These are phyloP conservation scores for Mucor velutinosus DNA, from an alignment of 371 early-diverging fungal species.

Conservation along the genomic window DNA sequence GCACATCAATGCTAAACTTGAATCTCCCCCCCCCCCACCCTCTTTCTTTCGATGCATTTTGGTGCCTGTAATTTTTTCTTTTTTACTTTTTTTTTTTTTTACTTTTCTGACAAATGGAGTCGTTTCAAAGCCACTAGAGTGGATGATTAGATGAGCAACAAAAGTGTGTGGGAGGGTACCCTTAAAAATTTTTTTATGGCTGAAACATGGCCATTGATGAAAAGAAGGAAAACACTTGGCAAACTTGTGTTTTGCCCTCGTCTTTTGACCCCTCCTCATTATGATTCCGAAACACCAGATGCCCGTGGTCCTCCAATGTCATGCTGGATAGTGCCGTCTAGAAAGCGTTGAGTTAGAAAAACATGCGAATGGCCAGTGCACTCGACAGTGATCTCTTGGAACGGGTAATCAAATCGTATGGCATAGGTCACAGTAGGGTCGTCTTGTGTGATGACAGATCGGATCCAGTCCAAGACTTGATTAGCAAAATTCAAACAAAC, in stretches of 20 bases:
- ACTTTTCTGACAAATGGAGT: too few species aligned
- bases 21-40: not conserved
- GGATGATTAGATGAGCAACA: not conserved
- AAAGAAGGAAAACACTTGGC: not conserved
- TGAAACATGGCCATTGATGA: conserved; percentile 20
- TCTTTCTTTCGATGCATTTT: not conserved
- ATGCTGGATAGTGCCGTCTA: conserved; percentile 38
- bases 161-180: not conserved
- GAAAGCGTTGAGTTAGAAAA: conserved; percentile 51
- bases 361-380: conserved; percentile 32
- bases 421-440: conserved; percentile 47
- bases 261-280: not conserved
- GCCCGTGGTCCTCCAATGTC: conserved; percentile 47
- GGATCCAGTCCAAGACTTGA: conserved; percentile 46
- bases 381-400: conserved; percentile 34
- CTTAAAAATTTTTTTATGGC: not conserved
- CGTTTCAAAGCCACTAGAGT: not conserved
- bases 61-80: not conserved
- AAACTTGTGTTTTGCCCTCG: not conserved
- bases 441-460: conserved; percentile 31
- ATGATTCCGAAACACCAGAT: not conserved
- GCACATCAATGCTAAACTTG: not conserved
- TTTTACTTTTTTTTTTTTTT: not conserved
- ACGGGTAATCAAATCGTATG: conserved; percentile 47
- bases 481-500: conserved; percentile 58